Conservation (phyloP, 208 protist genomes). For the Naegleria gruberi region DNA sequence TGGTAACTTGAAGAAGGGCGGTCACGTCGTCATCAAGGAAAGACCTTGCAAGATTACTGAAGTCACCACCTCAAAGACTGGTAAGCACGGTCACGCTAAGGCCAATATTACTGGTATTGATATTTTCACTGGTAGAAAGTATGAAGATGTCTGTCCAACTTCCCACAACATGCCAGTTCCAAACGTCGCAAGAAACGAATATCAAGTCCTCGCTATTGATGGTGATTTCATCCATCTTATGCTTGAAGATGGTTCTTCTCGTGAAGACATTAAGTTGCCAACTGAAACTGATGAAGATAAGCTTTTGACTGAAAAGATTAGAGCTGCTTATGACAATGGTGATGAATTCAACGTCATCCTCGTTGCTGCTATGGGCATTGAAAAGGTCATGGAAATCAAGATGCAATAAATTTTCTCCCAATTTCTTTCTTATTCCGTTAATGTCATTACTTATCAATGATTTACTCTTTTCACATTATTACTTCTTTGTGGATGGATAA, state of each 20-base stretch:
- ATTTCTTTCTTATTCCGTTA: too few relatives aligned
- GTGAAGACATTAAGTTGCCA: constrained; percentile 88
- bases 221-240: constrained; percentile 81
- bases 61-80: constrained; percentile 94
- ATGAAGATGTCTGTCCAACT: constrained; percentile 91
- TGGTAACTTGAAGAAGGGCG: constrained; percentile 75
- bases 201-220: constrained; percentile 81
- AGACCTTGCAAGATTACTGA: constrained; percentile 94
- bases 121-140: constrained; percentile 96
- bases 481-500: too few relatives aligned
- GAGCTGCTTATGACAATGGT: constrained; percentile 63
- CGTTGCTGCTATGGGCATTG: constrained; percentile 84
- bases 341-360: constrained; percentile 87
- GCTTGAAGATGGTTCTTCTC: constrained; percentile 73
- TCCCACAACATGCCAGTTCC: constrained; percentile 94
- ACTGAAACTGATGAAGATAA: constrained; percentile 71
- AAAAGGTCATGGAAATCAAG: constrained; percentile 67
- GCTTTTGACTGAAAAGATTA: constrained; percentile 58
- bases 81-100: constrained; percentile 98
- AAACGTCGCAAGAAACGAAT: constrained; percentile 86
- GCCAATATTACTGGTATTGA: constrained; percentile 91
- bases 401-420: too few relatives aligned
- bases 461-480: too few relatives aligned
- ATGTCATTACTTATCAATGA: too few relatives aligned
- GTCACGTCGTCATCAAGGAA: constrained; percentile 71